Evolutionary conservation across 495 filamentous ascomycete species (phyloP).

Genomic region (Staphylotrichum longicolle): DNA sequence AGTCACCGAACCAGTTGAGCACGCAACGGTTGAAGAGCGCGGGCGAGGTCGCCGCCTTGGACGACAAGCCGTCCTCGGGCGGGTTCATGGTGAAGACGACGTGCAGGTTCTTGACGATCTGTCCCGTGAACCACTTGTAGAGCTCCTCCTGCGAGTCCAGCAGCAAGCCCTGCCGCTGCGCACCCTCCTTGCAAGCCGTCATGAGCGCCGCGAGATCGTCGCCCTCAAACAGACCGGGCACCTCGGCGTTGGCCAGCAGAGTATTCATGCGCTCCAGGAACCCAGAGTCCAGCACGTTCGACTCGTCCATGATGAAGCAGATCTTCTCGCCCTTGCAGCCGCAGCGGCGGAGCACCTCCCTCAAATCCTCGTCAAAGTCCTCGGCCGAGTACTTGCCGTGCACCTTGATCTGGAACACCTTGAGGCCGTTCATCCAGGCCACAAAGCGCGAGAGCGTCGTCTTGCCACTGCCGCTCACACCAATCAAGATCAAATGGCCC

Average conservation of each 20-base stretch:
- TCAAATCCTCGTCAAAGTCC: constrained; percentile 96
- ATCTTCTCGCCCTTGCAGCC: constrained; percentile 99
- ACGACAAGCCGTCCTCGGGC: constrained; percentile 90
- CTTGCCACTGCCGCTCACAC: constrained; percentile 97
- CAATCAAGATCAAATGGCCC: constrained; percentile 96
- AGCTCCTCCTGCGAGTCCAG: constrained; percentile 97
- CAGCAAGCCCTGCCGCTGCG: constrained; percentile 90
- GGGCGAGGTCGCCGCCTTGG: constrained; percentile 94
- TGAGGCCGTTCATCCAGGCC: constrained; percentile 99
- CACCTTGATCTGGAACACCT: constrained; percentile 99
- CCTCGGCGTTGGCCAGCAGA: constrained; percentile 93
- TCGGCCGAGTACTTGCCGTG: constrained; percentile 98
- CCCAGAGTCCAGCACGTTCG: constrained; percentile 95
- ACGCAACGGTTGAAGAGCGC: constrained; percentile 99
- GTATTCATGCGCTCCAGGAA: constrained; percentile 99
- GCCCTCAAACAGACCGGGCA: constrained; percentile 95
- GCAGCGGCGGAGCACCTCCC: constrained; percentile 87
- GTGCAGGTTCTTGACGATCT: constrained; percentile 98
- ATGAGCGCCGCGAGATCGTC: constrained; percentile 94
- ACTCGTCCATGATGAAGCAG: constrained; percentile 99
- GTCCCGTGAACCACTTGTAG: constrained; percentile 99
- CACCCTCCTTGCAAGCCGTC: constrained; percentile 97
- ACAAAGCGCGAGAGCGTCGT: constrained; percentile 97
- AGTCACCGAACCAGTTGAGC: constrained; percentile 99
- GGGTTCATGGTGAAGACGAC: constrained; percentile 99